Evolutionary conservation across 768 basidiomycete species (phyloP).

Genomic region (Chlorophyllum brunneum): DNA sequence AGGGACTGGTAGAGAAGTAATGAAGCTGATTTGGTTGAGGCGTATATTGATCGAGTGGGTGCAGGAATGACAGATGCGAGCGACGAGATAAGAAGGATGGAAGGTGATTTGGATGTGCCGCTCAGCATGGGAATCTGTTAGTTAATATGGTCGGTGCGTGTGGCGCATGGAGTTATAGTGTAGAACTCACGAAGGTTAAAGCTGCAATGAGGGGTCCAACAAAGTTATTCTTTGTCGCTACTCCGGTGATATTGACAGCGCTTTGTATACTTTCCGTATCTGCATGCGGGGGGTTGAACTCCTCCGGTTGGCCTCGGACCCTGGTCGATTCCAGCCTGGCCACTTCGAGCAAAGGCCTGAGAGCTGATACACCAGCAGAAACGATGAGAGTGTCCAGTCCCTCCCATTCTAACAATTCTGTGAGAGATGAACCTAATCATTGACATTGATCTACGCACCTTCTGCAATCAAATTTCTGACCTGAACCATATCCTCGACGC

Average conservation of each 20-base stretch:
- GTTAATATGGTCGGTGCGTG: neutral
- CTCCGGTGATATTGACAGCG: conserved; percentile 51
- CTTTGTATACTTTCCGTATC: conserved; percentile 53
- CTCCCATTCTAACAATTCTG: conserved; percentile 56
- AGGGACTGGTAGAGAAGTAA: conserved; percentile 75
- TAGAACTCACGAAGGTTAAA: conserved; percentile 59
- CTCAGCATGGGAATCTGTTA: conserved; percentile 73
- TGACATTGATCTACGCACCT: conserved; percentile 37
- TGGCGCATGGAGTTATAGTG: neutral
- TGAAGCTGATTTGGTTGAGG: conserved; percentile 78
- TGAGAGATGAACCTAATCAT: neutral
- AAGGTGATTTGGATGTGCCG: conserved; percentile 58
- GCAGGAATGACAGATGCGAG: conserved; percentile 78
- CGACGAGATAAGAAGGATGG: conserved; percentile 76
- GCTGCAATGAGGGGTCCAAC: conserved; percentile 67
- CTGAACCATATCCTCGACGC: conserved; percentile 61
- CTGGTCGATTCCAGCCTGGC: conserved; percentile 47
- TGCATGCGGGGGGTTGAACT: conserved; percentile 33
- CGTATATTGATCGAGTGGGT: conserved; percentile 83
- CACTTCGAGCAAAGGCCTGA: conserved; percentile 69
- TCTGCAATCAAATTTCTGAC: conserved; percentile 49
- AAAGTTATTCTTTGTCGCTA: conserved; percentile 63
- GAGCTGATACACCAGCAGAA: conserved; percentile 79
- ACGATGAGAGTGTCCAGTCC: conserved; percentile 83
- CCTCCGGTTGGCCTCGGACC: conserved; percentile 8